These are phyloP conservation scores for Paspalum vaginatum DNA, from an alignment of 176 grass and related monocot genomes.

Conservation along the genomic window DNA sequence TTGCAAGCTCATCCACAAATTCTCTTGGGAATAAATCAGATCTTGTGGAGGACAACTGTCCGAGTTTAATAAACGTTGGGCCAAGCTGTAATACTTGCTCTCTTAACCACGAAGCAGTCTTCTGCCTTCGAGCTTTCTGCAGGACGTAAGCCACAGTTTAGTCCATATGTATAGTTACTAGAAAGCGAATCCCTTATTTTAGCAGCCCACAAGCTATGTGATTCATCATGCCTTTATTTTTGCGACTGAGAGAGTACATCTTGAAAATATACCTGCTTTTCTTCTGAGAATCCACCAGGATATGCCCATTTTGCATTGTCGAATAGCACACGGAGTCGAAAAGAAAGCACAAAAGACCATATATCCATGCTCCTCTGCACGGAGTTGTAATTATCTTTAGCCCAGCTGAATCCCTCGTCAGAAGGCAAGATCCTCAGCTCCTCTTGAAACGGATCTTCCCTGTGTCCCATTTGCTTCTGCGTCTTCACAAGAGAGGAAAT, in stretches of 20 bases:
- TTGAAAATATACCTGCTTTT: slow-evolving; percentile 68
- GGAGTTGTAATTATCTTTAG: slow-evolving; percentile 84
- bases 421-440: slow-evolving; percentile 91
- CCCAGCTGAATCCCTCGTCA: slow-evolving; percentile 95
- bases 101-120: slow-evolving; percentile 92
- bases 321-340: slow-evolving; percentile 76
- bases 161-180: slow-evolving; percentile 19
- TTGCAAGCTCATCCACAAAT: slow-evolving; percentile 94
- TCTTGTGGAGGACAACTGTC: slow-evolving; percentile 93
- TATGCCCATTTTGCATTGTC: slow-evolving; percentile 95
- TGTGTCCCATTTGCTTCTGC: slow-evolving; percentile 41
- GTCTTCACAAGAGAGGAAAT: slow-evolving; percentile 62
- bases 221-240: background rate
- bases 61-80: slow-evolving; percentile 93
- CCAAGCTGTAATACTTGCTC: slow-evolving; percentile 93
- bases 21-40: slow-evolving; percentile 92
- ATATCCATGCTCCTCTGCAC: slow-evolving; percentile 83
- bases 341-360: slow-evolving; percentile 93
- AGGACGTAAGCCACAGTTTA: slow-evolving; percentile 27
- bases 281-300: slow-evolving; percentile 75
- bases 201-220: slow-evolving; percentile 1
- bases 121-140: slow-evolving; percentile 77
- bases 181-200: background rate
- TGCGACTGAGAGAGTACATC: background rate
- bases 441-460: slow-evolving; percentile 56